Evolutionary conservation across 2,329 filamentous ascomycete species (phyloP).

Genomic region (Mariannaea sp.): DNA sequence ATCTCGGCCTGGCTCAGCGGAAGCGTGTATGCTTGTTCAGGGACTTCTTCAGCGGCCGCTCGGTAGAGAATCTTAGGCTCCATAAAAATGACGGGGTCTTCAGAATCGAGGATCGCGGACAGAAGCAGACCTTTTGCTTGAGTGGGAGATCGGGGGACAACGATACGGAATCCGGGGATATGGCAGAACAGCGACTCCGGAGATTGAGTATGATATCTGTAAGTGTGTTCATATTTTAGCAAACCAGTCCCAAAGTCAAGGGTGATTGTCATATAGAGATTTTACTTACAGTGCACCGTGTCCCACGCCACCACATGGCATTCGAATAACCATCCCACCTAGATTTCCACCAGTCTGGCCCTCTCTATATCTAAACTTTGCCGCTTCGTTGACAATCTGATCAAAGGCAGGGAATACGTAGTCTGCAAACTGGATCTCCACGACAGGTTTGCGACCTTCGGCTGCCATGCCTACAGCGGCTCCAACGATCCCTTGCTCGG

Average conservation of each 20-base stretch:
- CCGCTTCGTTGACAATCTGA: constrained; percentile 89
- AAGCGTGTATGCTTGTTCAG: constrained; percentile 76
- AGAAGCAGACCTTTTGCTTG: constrained; percentile 87
- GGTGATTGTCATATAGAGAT: background rate
- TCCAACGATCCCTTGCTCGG: constrained; percentile 89
- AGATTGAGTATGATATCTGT: constrained; percentile 77
- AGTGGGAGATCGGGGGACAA: constrained; percentile 80
- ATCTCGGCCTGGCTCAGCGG: constrained; percentile 84
- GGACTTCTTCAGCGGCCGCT: constrained; percentile 89
- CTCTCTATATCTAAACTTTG: constrained; percentile 81
- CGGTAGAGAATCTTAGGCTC: constrained; percentile 92
- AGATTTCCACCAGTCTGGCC: constrained; percentile 59
- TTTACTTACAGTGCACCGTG: constrained; percentile 69
- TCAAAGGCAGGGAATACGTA: constrained; percentile 92
- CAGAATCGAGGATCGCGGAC: constrained; percentile 68
- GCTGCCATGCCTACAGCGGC: constrained; percentile 88
- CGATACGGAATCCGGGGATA: constrained; percentile 81
- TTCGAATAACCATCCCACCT: constrained; percentile 81
- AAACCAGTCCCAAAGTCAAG: background rate
- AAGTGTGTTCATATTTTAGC: too few species aligned
- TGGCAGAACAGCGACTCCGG: constrained; percentile 89
- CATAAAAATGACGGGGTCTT: constrained; percentile 88
- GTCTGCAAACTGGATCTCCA: constrained; percentile 93
- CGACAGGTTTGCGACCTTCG: constrained; percentile 87
- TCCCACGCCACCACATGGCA: constrained; percentile 87